Evolutionary conservation across 108 stramenopile genomes (phyloP), one percentile per base, ranked within the genome.

Genomic region (Epipyxis sp.): DNA sequence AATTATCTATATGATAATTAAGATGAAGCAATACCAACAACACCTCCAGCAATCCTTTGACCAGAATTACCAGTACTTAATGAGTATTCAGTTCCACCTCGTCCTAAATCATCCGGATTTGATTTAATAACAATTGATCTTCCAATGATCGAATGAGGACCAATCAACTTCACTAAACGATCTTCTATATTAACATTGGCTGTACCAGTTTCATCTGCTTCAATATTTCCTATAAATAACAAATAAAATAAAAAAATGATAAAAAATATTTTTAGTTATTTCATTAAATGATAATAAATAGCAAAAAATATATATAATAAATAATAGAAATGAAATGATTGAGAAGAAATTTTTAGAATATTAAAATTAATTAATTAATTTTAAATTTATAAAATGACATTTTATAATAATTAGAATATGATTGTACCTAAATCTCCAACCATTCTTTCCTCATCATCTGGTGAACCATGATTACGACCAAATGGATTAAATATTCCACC

Each of bases 401-500:
- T n/a, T n/a, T n/a, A n/a, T n/a, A n/a, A n/a, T n/a, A n/a, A n/a
- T n/a, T n/a, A n/a, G n/a, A n/a, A n/a, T n/a, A n/a, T n/a, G n/a
- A n/a, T n/a, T 42, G 16, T 91, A 59, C 94, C 95, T 58, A 96
- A 80, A 78, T 91, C 91, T 42, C 95, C 95, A 40, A 92, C 92
- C 91, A 91, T 94, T 62, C 93, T 84, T 57, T 84, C 81, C 81
- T 92, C 92, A 78, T 91, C 94, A 61, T 83, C 82, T 1, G 95
- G 95, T 41, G 89, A 88, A 69, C 95, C 93, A 78, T 93, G 91
- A 76, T 90, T 88, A 87, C 77, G 80, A 85, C 92, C 92, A 84
- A 95, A 93, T 40, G 95, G 95, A 82, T 96, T 96, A 90, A 96
- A 96, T 59, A 92, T 91, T 30, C 88, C 88, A 40, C 90, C 94